Evolutionary conservation across 305 asterid species (phyloP), one percentile per base, ranked within the genome.

Genomic region (Solanum hybrid): DNA sequence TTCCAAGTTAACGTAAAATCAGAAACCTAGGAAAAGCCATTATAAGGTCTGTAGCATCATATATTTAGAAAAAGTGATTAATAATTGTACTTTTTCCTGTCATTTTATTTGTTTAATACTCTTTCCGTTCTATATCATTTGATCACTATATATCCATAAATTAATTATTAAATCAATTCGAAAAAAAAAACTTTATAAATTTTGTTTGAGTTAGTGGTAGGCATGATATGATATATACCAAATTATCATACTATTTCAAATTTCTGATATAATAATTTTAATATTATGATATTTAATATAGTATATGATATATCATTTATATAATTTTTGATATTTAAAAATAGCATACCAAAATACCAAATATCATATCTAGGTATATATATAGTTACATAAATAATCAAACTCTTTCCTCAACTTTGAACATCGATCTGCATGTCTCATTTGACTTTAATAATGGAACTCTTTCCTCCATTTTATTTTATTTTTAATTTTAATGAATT

Each of bases 231-330:
- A 61, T 61, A 61, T 20, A 61, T 61, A 20, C 1, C 26, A 7
- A 20, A 7, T 61, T 61, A 61, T 7, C 10, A 57, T 7, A 57
- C n/a, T 2, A 6, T 57, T 57, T 20, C 24, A 3, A 20, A 20
- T 20, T 61, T 61, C 0, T 20, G 0, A 20, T 61, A 7, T 0
- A 0, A 0, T 2, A 61, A 20, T 61, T 20, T 61, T 61, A 0
- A 20, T 61, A 20, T 61, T 20, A 20, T 61, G 0, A 7, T 61
- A 61, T 20, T 61, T 20, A 3, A 61, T 20, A 0, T 61, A 3
- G 10, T 20, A 57, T 57, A 57, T 57, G 9, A 7, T 20, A 61
- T 20, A 61, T 57, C 10, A 0, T 45, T 45, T 45, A 45, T 3
- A 41, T 12, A 12, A 0, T 12, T 41, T 45, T 45, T 45, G 15